A percentile compares a stretch with the other conserved stretches of the same genome.
phyloP scores from a whole-genome alignment of 2,329 filamentous ascomycete species.

The Diaporthe sp. region DNA sequence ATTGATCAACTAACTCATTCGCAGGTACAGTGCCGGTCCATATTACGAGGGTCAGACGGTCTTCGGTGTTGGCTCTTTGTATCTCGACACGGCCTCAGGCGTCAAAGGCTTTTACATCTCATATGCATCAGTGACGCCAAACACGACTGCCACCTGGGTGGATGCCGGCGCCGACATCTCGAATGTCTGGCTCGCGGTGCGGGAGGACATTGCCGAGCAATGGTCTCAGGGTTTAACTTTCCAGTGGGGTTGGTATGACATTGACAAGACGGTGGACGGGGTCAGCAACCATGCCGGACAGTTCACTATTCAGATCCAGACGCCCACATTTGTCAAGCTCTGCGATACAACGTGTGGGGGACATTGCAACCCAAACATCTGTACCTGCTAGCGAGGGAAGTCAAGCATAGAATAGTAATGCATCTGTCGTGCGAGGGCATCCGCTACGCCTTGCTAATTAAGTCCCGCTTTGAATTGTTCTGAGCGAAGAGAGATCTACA shows the following conservation, averaged over 20 bases:
- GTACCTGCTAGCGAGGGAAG: background rate
- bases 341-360: constrained; percentile 6
- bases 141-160: constrained; percentile 12
- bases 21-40: background rate
- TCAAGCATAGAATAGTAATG: no score
- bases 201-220: background rate
- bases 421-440: no score
- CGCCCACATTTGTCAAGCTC: constrained; percentile 10
- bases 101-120: constrained; percentile 5
- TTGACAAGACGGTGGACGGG: background rate
- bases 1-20: background rate
- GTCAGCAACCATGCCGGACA: constrained; percentile 3
- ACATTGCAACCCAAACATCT: background rate
- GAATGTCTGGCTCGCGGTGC: constrained; percentile 3
- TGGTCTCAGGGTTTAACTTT: background rate
- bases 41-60: background rate
- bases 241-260: background rate
- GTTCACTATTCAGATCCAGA: constrained; percentile 2
- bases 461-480: no score
- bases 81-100: background rate
- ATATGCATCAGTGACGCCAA: background rate
- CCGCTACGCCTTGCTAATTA: no score
- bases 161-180: constrained; percentile 13
- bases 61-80: background rate
- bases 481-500: no score